Base-by-base conservation (phyloP, 805 yeast genomes). In the Candida morakotiae region DNA sequence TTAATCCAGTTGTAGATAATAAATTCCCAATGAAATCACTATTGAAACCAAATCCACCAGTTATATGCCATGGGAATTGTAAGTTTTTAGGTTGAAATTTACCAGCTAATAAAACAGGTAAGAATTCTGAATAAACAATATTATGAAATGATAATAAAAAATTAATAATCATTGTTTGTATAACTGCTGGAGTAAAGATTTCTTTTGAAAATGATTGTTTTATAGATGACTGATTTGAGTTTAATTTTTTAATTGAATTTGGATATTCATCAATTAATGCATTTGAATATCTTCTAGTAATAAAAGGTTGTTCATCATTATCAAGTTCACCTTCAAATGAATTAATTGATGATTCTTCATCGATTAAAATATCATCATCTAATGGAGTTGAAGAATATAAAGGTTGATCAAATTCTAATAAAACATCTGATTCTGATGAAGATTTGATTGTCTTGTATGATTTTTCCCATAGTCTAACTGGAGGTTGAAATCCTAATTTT, bases 41-140 rank as follows among this genome's bases (percentile, higher is more conserved):
- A 15, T 53, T 45, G 50, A 62, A 67, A 5, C 76, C 78, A 42
- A 78, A 59, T 0, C 83, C 83, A 25, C 83, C 83, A 24, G 53
- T 49, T 15, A 75, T 54, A 20, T 47, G 53, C 56, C 69, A 67
- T 7, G 83, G 83, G 46, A 77, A 75, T 31, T 56, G 47, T 10
- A 70, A 60, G 10, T 45, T 35, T 5, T 55, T 53, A 2, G 40
- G 40, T 15, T 44, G 38, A 13, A 53, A 45, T 9, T 50, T 44
- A 5, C 60, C 53, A 2, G 81, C 77, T 11, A 78, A 57, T 38
- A 71, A 70, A 3, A 79, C 69, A 1, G 84, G 83, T 29, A 78
- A 48, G 37, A 79, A 73, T 51, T 77, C 82, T 23, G 70, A 67
- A 49, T 60, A 74, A 4, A 74, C 77, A 11, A 72, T 57, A 9